A percentile compares a stretch with the other conserved stretches of the same genome.
Conservation (phyloP, 2,329 filamentous ascomycete genomes). For the Cytospora piceae region DNA sequence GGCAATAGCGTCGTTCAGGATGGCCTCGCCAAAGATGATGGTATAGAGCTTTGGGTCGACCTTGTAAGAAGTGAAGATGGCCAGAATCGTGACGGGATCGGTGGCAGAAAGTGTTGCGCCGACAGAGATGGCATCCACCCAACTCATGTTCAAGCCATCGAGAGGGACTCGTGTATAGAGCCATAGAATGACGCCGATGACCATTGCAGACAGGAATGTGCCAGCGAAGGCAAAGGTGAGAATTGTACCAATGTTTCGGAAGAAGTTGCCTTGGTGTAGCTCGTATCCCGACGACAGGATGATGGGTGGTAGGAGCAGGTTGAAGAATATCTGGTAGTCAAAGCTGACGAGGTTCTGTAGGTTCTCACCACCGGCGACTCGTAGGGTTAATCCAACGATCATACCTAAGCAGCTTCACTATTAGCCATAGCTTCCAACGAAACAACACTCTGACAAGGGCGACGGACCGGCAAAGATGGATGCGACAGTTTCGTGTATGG, state of each 20-base stretch:
- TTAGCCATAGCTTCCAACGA: slow-evolving; percentile 15
- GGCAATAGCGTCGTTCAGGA: slow-evolving; percentile 96
- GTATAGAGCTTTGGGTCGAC: slow-evolving; percentile 99
- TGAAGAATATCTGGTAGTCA: slow-evolving; percentile 99
- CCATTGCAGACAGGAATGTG: slow-evolving; percentile 95
- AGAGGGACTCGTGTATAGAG: slow-evolving; percentile 87
- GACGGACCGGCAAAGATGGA: slow-evolving; percentile 89
- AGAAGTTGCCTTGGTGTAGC: slow-evolving; percentile 98
- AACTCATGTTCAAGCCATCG: slow-evolving; percentile 82
- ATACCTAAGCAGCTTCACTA: slow-evolving; percentile 65
- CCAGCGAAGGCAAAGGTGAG: slow-evolving; percentile 96
- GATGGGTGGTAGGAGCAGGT: slow-evolving; percentile 95
- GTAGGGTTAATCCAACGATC: slow-evolving; percentile 88
- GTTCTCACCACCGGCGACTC: slow-evolving; percentile 78
- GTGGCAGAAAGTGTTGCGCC: slow-evolving; percentile 96
- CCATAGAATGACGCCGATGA: slow-evolving; percentile 86
- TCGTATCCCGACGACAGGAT: slow-evolving; percentile 98
- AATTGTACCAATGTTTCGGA: slow-evolving; percentile 96
- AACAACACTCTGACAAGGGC: not conserved
- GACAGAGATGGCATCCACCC: slow-evolving; percentile 95
- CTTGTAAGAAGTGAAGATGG: slow-evolving; percentile 99
- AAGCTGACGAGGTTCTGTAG: slow-evolving; percentile 93
- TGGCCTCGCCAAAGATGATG: slow-evolving; percentile 97
- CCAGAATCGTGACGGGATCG: slow-evolving; percentile 94
- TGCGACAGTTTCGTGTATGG: slow-evolving; percentile 95